Conservation (phyloP, 1,284 basidiomycete species). For the Takashimella tepidaria region DNA sequence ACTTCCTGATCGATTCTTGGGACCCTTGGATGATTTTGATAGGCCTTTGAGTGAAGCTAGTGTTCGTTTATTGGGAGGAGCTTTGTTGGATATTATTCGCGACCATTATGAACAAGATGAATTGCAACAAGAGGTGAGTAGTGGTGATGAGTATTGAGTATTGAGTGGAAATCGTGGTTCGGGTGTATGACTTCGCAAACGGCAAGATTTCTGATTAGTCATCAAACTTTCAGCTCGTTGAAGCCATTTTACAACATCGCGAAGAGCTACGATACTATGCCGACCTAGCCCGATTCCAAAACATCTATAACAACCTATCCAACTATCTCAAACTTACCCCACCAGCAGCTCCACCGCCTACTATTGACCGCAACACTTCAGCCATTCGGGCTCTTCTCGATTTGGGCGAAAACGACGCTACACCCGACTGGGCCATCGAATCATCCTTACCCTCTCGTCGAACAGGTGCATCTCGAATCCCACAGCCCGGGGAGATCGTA, state of each 20-base stretch:
- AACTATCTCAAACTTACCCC: slow-evolving; percentile 19
- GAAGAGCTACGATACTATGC: slow-evolving; percentile 42
- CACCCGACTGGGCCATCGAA: slow-evolving; percentile 28
- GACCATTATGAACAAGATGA: slow-evolving; percentile 15
- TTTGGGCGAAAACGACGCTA: slow-evolving; percentile 21
- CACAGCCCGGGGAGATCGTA: slow-evolving; percentile 31
- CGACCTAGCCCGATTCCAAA: slow-evolving; percentile 36
- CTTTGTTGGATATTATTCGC: slow-evolving; percentile 32
- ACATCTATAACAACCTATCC: slow-evolving; percentile 21
- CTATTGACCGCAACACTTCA: slow-evolving; percentile 16
- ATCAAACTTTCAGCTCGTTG: slow-evolving; percentile 10
- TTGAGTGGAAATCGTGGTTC: neutral
- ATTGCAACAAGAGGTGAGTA: neutral
- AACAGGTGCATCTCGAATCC: slow-evolving; percentile 29
- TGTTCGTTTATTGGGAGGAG: slow-evolving; percentile 31
- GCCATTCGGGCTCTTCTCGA: slow-evolving; percentile 30
- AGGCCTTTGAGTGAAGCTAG: slow-evolving; percentile 35
- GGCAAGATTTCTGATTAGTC: neutral
- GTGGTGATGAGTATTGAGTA: slow-evolving; percentile 9
- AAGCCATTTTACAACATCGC: slow-evolving; percentile 22
- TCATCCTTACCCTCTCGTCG: slow-evolving; percentile 24
- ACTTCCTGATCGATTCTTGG: slow-evolving; percentile 32
- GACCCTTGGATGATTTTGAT: slow-evolving; percentile 42
- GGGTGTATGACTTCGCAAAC: neutral
- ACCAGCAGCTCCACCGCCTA: slow-evolving; percentile 8